phyloP scores from a whole-genome alignment of 2,329 filamentous ascomycete genomes.

The Fusarium anguioides region DNA sequence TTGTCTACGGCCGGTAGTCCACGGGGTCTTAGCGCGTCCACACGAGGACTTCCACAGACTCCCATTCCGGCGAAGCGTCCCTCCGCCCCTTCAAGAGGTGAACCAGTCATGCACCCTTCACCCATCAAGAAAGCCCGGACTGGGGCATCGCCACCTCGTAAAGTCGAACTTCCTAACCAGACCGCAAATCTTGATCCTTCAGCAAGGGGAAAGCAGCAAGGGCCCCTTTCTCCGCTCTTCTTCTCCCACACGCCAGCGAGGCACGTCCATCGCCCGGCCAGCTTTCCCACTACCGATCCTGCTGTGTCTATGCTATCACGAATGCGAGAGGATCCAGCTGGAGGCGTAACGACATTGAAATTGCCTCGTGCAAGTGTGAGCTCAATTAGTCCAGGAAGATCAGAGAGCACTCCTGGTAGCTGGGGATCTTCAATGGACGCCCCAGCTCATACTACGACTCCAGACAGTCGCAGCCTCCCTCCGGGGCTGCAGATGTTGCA shows the following conservation, averaged over 20 bases:
- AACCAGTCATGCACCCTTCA: slow-evolving; percentile 49
- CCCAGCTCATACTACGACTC: slow-evolving; percentile 62
- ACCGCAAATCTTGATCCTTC: slow-evolving; percentile 37
- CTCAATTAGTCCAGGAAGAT: slow-evolving; percentile 59
- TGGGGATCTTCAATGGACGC: slow-evolving; percentile 65
- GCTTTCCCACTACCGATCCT: slow-evolving; percentile 54
- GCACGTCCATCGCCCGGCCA: slow-evolving; percentile 53
- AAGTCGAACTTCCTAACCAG: slow-evolving; percentile 55
- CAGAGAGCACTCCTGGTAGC: slow-evolving; percentile 64
- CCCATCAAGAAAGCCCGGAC: slow-evolving; percentile 61
- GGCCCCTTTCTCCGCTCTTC: slow-evolving; percentile 63
- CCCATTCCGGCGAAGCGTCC: slow-evolving; percentile 45
- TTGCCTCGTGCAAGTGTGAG: slow-evolving; percentile 65
- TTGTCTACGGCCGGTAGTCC: slow-evolving; percentile 28
- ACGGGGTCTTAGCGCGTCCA: slow-evolving; percentile 26
- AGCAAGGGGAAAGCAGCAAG: slow-evolving; percentile 48
- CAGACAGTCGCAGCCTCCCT: slow-evolving; percentile 60
- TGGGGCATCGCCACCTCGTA: slow-evolving; percentile 59
- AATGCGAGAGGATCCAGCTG: slow-evolving; percentile 56
- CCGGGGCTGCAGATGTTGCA: slow-evolving; percentile 68
- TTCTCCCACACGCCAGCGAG: slow-evolving; percentile 59
- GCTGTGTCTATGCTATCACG: slow-evolving; percentile 60
- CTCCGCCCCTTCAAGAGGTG: slow-evolving; percentile 35
- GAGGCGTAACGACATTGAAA: slow-evolving; percentile 64
- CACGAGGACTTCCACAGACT: slow-evolving; percentile 30